Percentiles rank a stretch among this genome's conserved stretches.
phyloP scores from a whole-genome alignment of 2,329 filamentous ascomycete species.

The Exserohilum turcica region DNA sequence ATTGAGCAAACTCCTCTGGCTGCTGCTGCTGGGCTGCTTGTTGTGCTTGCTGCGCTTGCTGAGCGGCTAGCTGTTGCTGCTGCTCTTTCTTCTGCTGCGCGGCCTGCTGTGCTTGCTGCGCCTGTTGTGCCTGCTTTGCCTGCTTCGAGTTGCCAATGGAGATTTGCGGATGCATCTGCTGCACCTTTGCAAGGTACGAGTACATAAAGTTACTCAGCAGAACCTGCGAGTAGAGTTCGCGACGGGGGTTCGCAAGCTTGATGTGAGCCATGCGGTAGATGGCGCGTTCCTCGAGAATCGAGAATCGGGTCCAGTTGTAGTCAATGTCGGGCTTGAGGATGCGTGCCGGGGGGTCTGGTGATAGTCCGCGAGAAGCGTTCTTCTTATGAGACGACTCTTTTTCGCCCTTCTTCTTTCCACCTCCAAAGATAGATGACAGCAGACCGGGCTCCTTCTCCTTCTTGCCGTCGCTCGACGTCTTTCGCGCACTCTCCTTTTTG shows the following conservation, averaged over 20 bases:
- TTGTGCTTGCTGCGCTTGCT: conserved; percentile 46
- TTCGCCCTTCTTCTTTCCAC: conserved; percentile 84
- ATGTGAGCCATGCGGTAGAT: conserved; percentile 99
- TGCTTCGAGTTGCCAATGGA: conserved; percentile 81
- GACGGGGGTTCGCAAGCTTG: conserved; percentile 95
- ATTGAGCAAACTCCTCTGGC: conserved; percentile 49
- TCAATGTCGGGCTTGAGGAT: conserved; percentile 84
- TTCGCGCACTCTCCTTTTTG: conserved; percentile 78
- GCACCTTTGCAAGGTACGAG: conserved; percentile 96
- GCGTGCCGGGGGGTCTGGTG: conserved; percentile 74
- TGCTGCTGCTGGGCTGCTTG: conserved; percentile 40
- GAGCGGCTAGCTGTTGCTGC: conserved; percentile 48
- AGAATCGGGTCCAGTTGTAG: conserved; percentile 95
- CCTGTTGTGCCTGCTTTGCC: conserved; percentile 68
- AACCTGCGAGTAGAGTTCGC: conserved; percentile 91
- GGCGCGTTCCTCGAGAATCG: conserved; percentile 90
- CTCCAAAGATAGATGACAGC: conserved; percentile 92
- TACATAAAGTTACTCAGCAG: conserved; percentile 99
- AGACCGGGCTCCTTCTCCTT: conserved; percentile 87
- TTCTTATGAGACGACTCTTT: conserved; percentile 77
- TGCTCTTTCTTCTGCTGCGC: conserved; percentile 48
- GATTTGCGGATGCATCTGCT: conserved; percentile 97
- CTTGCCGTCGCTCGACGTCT: conserved; percentile 69
- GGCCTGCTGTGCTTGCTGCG: conserved; percentile 56
- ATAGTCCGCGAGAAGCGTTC: conserved; percentile 71